These are phyloP conservation scores for Leptomonas seymouri DNA, from an alignment of 208 protist genomes.

Conservation along the genomic window DNA sequence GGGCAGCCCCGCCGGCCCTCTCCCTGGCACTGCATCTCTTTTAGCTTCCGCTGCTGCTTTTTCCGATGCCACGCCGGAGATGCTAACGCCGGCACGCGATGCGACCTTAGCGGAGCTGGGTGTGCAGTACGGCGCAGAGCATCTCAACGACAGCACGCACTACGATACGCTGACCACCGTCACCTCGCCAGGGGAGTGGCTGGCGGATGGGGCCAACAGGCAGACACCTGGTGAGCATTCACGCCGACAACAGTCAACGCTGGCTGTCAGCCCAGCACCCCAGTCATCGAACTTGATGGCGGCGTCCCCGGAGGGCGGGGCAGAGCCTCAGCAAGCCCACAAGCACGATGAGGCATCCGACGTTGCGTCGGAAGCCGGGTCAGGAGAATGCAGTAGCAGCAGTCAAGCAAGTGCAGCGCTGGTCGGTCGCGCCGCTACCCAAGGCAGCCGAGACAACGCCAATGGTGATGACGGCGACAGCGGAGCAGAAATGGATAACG, in stretches of 20 bases:
- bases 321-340: background rate
- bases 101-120: slow-evolving; percentile 17
- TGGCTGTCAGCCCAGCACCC: background rate
- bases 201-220: slow-evolving; percentile 1
- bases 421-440: background rate
- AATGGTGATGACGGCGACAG: background rate
- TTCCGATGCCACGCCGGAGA: background rate
- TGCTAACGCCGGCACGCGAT: slow-evolving; percentile 1
- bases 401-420: background rate
- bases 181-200: slow-evolving; percentile 10
- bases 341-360: background rate
- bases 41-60: background rate
- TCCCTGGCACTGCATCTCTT: background rate
- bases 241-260: too few relatives aligned
- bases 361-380: too few relatives aligned
- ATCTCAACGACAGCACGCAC: slow-evolving; percentile 15
- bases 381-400: background rate
- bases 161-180: slow-evolving; percentile 16
- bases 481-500: background rate
- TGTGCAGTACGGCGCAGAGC: slow-evolving; percentile 10
- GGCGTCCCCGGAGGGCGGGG: background rate
- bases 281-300: background rate
- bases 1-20: slow-evolving; percentile 6
- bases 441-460: background rate
- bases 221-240: background rate